Evolutionary conservation across 352 stramenopile species (phyloP).

Genomic region (Albugo candida): DNA sequence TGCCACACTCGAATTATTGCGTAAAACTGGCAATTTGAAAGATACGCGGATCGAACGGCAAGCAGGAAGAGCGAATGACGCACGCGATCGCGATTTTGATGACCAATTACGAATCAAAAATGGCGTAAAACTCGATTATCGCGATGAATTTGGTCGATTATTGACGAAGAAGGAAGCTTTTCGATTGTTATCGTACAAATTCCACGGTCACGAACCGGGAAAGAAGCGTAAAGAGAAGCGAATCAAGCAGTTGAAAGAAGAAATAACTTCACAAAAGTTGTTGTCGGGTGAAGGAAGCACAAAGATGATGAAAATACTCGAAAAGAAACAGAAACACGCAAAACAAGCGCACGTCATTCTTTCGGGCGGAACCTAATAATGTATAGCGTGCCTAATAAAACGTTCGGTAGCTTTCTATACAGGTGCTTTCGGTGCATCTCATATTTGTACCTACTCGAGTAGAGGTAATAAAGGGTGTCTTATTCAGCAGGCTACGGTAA

Average conservation of each 20-base stretch:
- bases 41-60: slow-evolving; percentile 78
- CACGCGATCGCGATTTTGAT: slow-evolving; percentile 82
- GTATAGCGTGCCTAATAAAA: too few species aligned
- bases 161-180: slow-evolving; percentile 97
- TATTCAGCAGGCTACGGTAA: neutral
- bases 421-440: neutral
- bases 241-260: slow-evolving; percentile 70
- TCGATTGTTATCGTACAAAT: slow-evolving; percentile 95
- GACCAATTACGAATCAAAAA: slow-evolving; percentile 71
- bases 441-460: too few species aligned
- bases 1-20: slow-evolving; percentile 82
- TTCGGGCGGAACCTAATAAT: neutral
- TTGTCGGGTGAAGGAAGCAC: slow-evolving; percentile 52
- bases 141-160: slow-evolving; percentile 90
- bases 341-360: slow-evolving; percentile 75
- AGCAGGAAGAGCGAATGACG: slow-evolving; percentile 87
- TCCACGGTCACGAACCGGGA: slow-evolving; percentile 92
- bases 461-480: too few species aligned
- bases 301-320: slow-evolving; percentile 72
- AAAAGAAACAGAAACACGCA: slow-evolving; percentile 64
- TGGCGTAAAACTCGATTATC: slow-evolving; percentile 90
- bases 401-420: neutral
- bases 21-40: slow-evolving; percentile 84
- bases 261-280: slow-evolving; percentile 51
- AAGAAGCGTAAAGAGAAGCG: slow-evolving; percentile 97